Conservation (phyloP, 768 basidiomycete species). For the Agrocybe pediades region DNA sequence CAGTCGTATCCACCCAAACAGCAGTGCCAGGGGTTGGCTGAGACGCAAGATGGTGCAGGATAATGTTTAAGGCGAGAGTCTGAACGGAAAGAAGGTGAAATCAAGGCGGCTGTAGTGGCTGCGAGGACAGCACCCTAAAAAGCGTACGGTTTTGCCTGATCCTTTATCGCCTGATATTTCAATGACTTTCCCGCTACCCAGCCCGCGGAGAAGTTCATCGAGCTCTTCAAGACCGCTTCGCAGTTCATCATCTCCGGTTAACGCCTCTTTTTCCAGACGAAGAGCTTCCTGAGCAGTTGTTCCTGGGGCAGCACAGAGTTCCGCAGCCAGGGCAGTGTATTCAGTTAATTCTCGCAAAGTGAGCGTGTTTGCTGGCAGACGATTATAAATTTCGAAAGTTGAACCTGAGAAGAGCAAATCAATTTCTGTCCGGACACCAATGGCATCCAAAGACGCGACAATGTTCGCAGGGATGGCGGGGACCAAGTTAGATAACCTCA, state of each 20-base stretch:
- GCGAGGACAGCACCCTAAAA: not conserved
- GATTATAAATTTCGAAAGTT: constrained; percentile 49
- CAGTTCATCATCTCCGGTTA: constrained; percentile 22
- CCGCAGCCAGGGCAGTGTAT: constrained; percentile 39
- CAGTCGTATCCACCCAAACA: constrained; percentile 75
- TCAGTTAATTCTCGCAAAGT: constrained; percentile 49
- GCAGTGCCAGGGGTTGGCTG: constrained; percentile 38
- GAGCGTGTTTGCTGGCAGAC: constrained; percentile 49
- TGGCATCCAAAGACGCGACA: constrained; percentile 45
- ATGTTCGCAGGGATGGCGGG: constrained; percentile 43
- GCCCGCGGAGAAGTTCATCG: constrained; percentile 53
- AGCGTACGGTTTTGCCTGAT: constrained; percentile 70
- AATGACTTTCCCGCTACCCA: constrained; percentile 54
- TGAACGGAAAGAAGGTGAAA: constrained; percentile 25
- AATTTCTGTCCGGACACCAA: constrained; percentile 54
- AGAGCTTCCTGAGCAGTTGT: constrained; percentile 34
- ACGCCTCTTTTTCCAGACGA: constrained; percentile 18
- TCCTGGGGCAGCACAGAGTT: constrained; percentile 45
- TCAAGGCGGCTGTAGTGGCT: not conserved
- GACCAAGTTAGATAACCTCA: constrained; percentile 42
- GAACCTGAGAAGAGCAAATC: constrained; percentile 58
- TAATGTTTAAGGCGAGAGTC: constrained; percentile 62
- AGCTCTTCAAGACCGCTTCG: constrained; percentile 46
- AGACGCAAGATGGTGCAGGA: constrained; percentile 50
- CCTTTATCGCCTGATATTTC: constrained; percentile 69